Percentiles rank a stretch among this genome's conserved stretches.
These are phyloP conservation scores for Podaxis sp. DNA, from an alignment of 768 basidiomycete genomes.

Conservation along the genomic window DNA sequence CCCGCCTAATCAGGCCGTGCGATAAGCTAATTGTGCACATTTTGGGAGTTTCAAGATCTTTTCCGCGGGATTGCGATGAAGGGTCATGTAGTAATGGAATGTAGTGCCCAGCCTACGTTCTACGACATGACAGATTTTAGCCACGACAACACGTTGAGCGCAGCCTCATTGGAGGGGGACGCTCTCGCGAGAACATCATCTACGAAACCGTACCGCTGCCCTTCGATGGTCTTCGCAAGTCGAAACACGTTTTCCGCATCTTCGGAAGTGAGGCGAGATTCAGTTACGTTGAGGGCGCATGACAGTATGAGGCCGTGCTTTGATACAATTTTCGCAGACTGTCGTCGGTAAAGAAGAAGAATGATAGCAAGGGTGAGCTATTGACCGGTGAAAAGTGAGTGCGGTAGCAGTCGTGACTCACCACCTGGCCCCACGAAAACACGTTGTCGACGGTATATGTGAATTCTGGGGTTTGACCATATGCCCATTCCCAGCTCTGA, in stretches of 20 bases:
- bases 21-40: neutral
- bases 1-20: neutral
- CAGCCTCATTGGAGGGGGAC: neutral
- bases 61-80: neutral
- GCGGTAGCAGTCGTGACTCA: neutral
- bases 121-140: constrained; percentile 19
- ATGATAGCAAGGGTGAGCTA: neutral
- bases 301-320: constrained; percentile 66
- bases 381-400: neutral
- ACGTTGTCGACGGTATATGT: constrained; percentile 48
- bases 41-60: neutral
- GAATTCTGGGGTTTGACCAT: constrained; percentile 94
- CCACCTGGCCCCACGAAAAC: constrained; percentile 48
- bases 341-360: constrained; percentile 1
- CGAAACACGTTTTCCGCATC: constrained; percentile 14
- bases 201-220: constrained; percentile 35
- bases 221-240: constrained; percentile 19
- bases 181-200: neutral
- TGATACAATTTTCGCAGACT: constrained; percentile 52
- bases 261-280: constrained; percentile 18
- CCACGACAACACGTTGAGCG: constrained; percentile 8
- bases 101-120: neutral
- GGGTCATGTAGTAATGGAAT: neutral
- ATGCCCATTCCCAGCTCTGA: constrained; percentile 92
- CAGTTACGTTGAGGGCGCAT: constrained; percentile 33